Conservation (phyloP, 495 filamentous ascomycete species). For the Apodospora peruviana region DNA sequence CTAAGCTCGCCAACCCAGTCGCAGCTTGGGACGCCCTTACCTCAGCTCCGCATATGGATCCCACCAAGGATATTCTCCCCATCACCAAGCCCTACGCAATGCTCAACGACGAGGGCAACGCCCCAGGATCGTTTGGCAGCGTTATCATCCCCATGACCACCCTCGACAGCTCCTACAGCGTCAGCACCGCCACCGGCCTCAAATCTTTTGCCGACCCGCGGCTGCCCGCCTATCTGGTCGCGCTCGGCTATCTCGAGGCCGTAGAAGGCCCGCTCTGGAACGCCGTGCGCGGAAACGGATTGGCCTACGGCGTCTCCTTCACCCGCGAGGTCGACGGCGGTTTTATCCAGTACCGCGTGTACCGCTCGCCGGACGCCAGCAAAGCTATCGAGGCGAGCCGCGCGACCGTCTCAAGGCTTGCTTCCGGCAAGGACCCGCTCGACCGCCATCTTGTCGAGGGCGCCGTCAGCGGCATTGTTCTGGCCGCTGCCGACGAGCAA, state of each 20-base stretch:
- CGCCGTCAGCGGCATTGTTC: conserved; percentile 81
- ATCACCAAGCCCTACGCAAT: conserved; percentile 46
- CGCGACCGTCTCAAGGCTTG: conserved; percentile 54
- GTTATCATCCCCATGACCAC: conserved; percentile 86
- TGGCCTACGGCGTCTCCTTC: conserved; percentile 84
- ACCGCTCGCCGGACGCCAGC: conserved; percentile 82
- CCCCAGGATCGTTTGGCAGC: conserved; percentile 63
- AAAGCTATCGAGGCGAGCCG: conserved; percentile 77
- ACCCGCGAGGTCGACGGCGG: conserved; percentile 69
- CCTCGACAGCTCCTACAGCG: conserved; percentile 86
- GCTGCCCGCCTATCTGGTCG: conserved; percentile 80
- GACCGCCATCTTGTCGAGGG: conserved; percentile 83
- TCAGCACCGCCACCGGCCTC: conserved; percentile 68
- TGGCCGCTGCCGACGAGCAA: conserved; percentile 79
- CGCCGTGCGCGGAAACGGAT: conserved; percentile 81
- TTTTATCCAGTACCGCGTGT: conserved; percentile 73
- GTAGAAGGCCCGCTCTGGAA: conserved; percentile 94
- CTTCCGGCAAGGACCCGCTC: conserved; percentile 54
- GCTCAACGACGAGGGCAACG: conserved; percentile 65
- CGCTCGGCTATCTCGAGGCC: conserved; percentile 82
- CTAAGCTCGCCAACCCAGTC: conserved; percentile 73
- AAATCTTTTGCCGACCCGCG: conserved; percentile 67
- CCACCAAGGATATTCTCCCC: conserved; percentile 35
- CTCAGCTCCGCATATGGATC: conserved; percentile 34
- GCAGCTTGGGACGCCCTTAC: conserved; percentile 69